These are phyloP conservation scores for Tulasnella sp. DNA, from an alignment of 768 basidiomycete species.

Conservation along the genomic window DNA sequence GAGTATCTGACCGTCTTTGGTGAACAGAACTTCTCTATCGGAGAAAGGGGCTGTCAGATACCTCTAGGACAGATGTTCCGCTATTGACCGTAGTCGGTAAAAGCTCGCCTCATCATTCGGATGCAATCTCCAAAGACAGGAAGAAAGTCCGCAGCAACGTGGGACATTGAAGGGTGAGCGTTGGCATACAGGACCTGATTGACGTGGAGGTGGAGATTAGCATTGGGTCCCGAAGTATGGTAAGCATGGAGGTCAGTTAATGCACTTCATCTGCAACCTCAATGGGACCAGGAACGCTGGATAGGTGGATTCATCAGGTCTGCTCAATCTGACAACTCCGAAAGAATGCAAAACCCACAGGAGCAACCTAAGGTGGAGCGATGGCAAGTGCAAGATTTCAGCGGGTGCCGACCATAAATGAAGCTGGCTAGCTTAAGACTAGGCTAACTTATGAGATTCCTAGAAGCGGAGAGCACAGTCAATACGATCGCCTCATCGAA, in stretches of 20 bases:
- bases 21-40: constrained; percentile 60
- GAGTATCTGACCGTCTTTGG: constrained; percentile 76
- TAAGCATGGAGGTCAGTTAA: constrained; percentile 1
- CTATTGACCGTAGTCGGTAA: background rate
- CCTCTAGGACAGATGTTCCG: no score
- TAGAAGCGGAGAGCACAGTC: constrained; percentile 23
- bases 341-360: constrained; percentile 18
- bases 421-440: constrained; percentile 9
- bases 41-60: background rate
- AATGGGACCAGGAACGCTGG: constrained; percentile 40
- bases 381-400: background rate
- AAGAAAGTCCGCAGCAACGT: constrained; percentile 81
- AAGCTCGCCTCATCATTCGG: constrained; percentile 56
- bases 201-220: background rate
- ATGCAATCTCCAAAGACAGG: constrained; percentile 82
- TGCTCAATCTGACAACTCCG: background rate
- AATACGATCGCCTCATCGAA: constrained; percentile 11
- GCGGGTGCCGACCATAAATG: background rate
- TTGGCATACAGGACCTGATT: constrained; percentile 77
- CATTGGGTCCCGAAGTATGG: background rate
- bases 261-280: constrained; percentile 48
- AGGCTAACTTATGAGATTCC: constrained; percentile 26
- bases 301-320: background rate
- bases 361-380: constrained; percentile 18
- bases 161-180: constrained; percentile 82